These are phyloP conservation scores for Candida nemodendra DNA, from an alignment of 805 yeast genomes.

Conservation along the genomic window DNA sequence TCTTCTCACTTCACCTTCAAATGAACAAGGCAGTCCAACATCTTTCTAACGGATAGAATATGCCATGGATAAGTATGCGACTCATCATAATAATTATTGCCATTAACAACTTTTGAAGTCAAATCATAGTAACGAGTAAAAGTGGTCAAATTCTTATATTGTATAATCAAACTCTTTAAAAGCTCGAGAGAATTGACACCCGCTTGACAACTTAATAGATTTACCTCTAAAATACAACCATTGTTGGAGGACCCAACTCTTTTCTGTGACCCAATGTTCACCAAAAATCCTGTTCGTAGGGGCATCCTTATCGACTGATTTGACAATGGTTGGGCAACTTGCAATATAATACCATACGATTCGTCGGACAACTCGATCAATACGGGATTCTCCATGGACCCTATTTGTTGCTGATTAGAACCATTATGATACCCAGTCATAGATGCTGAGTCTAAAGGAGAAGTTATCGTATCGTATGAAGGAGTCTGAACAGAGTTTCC, in stretches of 20 bases:
- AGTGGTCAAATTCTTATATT: slow-evolving; percentile 49
- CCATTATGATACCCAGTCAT: slow-evolving; percentile 1
- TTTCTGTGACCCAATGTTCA: slow-evolving; percentile 33
- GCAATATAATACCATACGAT: slow-evolving; percentile 57
- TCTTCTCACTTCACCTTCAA: slow-evolving; percentile 47
- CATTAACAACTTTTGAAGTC: slow-evolving; percentile 32
- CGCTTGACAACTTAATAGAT: slow-evolving; percentile 70
- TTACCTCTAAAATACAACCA: slow-evolving; percentile 51
- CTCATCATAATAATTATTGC: slow-evolving; percentile 9
- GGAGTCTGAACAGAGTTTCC: slow-evolving; percentile 25
- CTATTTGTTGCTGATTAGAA: slow-evolving; percentile 2
- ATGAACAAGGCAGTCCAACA: slow-evolving; percentile 58
- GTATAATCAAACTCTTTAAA: slow-evolving; percentile 54
- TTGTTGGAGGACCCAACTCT: slow-evolving; percentile 8
- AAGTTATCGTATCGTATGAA: slow-evolving; percentile 25
- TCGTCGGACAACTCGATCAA: slow-evolving; percentile 52
- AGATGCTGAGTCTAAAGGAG: slow-evolving; percentile 25
- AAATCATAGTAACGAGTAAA: slow-evolving; percentile 37
- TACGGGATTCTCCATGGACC: slow-evolving; percentile 15
- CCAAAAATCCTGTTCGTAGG: slow-evolving; percentile 65
- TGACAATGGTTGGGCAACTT: slow-evolving; percentile 61
- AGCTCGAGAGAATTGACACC: slow-evolving; percentile 56
- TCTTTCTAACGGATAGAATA: slow-evolving; percentile 62
- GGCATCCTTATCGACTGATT: slow-evolving; percentile 71
- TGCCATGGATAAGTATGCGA: slow-evolving; percentile 67